These are phyloP conservation scores for Puya raimondii DNA, from an alignment of 176 grass and related monocot species.

Conservation along the genomic window DNA sequence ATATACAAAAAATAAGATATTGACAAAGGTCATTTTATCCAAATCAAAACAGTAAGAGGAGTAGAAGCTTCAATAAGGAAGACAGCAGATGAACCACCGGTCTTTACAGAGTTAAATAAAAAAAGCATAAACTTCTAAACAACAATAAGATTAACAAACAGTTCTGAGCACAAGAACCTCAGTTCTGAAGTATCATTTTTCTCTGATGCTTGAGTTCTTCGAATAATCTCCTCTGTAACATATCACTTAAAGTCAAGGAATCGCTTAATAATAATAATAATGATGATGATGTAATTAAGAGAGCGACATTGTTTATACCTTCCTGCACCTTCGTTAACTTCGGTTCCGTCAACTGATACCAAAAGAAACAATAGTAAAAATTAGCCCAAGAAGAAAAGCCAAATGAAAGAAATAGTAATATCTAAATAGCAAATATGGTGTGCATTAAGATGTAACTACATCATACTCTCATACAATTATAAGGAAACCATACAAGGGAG, in stretches of 20 bases:
- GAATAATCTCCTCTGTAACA: slow-evolving; percentile 48
- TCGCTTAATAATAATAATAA: slow-evolving; percentile 1
- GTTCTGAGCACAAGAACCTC: slow-evolving; percentile 38
- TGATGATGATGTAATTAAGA: slow-evolving; percentile 17
- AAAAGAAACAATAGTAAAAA: slow-evolving; percentile 21
- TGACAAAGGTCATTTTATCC: neutral
- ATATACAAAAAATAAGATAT: slow-evolving; percentile 3
- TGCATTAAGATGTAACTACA: no score
- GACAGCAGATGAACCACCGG: neutral
- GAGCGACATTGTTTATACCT: slow-evolving; percentile 39
- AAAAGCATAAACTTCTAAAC: neutral
- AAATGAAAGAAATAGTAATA: neutral
- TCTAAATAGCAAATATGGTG: neutral
- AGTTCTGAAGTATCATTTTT: slow-evolving; percentile 66
- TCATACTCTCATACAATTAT: no score
- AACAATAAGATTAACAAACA: slow-evolving; percentile 20
- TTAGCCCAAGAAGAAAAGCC: slow-evolving; percentile 18
- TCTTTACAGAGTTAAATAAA: neutral
- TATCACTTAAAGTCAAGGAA: slow-evolving; percentile 20
- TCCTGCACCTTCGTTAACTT: slow-evolving; percentile 79
- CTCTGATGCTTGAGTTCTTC: slow-evolving; percentile 65
- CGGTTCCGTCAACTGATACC: slow-evolving; percentile 59
- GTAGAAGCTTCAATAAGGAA: neutral
- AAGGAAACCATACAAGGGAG: no score
- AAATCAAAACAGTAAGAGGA: neutral